A percentile compares a stretch with the other conserved stretches of the same genome.
phyloP scores from a whole-genome alignment of 2,329 filamentous ascomycete genomes.

The Clarireedia homoeocarpa region DNA sequence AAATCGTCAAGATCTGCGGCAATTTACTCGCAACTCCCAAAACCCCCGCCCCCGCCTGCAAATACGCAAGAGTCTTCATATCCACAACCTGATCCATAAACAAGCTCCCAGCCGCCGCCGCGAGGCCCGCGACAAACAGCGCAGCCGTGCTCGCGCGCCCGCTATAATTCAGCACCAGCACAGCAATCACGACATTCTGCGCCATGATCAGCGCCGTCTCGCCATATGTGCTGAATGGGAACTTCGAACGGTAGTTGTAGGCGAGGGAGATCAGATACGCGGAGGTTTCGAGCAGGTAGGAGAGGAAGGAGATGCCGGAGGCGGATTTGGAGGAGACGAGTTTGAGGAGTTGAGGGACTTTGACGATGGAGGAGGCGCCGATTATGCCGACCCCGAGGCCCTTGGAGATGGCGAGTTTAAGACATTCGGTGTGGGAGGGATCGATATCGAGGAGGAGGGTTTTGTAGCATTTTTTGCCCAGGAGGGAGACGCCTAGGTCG shows the following conservation, averaged over 20 bases:
- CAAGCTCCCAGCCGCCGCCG: constrained; percentile 59
- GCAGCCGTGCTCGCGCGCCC: constrained; percentile 62
- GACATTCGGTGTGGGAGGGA: constrained; percentile 65
- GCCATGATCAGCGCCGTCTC: constrained; percentile 87
- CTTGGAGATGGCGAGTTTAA: constrained; percentile 88
- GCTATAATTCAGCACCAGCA: constrained; percentile 78
- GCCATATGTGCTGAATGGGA: constrained; percentile 94
- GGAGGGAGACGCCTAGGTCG: constrained; percentile 67
- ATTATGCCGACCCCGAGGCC: constrained; percentile 91
- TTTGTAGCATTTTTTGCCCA: constrained; percentile 80
- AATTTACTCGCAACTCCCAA: constrained; percentile 85
- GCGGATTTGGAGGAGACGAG: constrained; percentile 74
- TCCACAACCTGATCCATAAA: constrained; percentile 63
- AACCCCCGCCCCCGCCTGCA: constrained; percentile 78
- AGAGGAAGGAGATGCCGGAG: constrained; percentile 78
- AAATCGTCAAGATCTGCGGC: constrained; percentile 86
- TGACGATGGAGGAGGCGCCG: constrained; percentile 81
- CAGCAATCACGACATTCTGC: constrained; percentile 85
- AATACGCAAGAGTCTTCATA: constrained; percentile 38
- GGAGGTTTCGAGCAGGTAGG: constrained; percentile 85
- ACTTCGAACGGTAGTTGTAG: constrained; percentile 85
- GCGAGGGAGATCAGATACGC: constrained; percentile 83
- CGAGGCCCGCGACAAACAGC: constrained; percentile 70
- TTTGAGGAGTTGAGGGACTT: constrained; percentile 95
- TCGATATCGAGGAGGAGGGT: constrained; percentile 80